Conservation (phyloP, 2,329 filamentous ascomycete species). For the Aspergillus costaricaensis region DNA sequence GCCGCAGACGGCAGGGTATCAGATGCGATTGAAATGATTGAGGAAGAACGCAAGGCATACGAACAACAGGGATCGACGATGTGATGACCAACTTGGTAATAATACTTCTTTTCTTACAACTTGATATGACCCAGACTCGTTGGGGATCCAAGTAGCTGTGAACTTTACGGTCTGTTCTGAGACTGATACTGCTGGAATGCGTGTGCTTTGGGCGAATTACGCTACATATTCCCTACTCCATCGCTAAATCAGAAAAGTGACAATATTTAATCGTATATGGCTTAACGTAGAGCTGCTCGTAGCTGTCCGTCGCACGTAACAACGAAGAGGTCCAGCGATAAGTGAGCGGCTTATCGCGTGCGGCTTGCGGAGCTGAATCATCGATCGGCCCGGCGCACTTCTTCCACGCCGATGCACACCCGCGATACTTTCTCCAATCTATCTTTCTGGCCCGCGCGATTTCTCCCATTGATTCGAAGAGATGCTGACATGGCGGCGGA, state of each 20-base stretch:
- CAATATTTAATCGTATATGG: neutral
- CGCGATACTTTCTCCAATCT: neutral
- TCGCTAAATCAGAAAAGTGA: no score
- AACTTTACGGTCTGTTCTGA: neutral
- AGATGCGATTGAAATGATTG: conserved; percentile 54
- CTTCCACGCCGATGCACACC: neutral
- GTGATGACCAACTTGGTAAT: conserved; percentile 10
- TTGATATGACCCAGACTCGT: conserved; percentile 1
- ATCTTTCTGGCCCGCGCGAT: neutral
- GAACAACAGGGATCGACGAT: conserved; percentile 26
- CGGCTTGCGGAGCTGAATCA: conserved; percentile 13
- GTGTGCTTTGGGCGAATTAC: neutral
- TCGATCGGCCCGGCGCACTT: conserved; percentile 13
- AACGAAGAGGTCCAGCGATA: neutral
- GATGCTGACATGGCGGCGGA: conserved; percentile 46
- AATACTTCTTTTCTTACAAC: conserved; percentile 6
- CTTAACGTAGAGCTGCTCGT: no score
- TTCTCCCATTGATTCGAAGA: conserved; percentile 21
- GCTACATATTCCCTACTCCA: neutral
- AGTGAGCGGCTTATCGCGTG: neutral
- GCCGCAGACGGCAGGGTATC: conserved; percentile 45
- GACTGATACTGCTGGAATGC: conserved; percentile 1
- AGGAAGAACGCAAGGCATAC: conserved; percentile 50
- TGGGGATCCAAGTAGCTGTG: neutral
- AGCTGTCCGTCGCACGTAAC: no score